Conservation (phyloP, 257 asterid species). For the Leonotis leonurus region DNA sequence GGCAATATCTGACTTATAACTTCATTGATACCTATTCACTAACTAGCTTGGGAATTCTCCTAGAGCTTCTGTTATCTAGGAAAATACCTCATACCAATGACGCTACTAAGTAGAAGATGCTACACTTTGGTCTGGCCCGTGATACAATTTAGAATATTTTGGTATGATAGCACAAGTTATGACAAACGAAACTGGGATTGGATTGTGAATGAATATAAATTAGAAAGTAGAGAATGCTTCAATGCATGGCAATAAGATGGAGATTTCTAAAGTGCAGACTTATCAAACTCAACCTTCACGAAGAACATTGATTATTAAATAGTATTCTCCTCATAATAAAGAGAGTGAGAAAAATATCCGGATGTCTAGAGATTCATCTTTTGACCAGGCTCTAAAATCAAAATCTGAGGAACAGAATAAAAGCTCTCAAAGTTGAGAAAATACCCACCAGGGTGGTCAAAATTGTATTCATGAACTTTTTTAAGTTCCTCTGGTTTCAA, state of each 20-base stretch:
- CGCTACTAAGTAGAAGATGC: conserved; percentile 19
- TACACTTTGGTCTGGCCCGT: neutral
- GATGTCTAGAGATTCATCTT: neutral
- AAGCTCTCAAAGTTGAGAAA: conserved; percentile 10
- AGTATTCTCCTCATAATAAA: conserved; percentile 4
- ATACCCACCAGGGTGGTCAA: conserved; percentile 96
- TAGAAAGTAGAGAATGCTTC: neutral
- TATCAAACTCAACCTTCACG: neutral
- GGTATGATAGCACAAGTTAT: neutral
- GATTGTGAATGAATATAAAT: too few relatives aligned
- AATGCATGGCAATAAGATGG: neutral
- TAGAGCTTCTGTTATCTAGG: conserved; percentile 8
- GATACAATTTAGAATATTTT: conserved; percentile 2
- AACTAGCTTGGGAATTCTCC: neutral
- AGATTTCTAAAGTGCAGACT: neutral
- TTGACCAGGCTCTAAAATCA: neutral
- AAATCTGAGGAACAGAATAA: neutral
- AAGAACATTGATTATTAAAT: neutral
- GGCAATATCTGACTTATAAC: conserved; percentile 4
- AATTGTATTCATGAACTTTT: conserved; percentile 91
- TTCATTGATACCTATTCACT: neutral
- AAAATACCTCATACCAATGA: conserved; percentile 1
- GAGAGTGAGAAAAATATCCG: neutral
- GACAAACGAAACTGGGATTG: neutral
- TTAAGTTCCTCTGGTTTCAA: conserved; percentile 77